These are phyloP conservation scores for Candida freyschussii DNA, from an alignment of 1,139 yeast species.

Conservation along the genomic window DNA sequence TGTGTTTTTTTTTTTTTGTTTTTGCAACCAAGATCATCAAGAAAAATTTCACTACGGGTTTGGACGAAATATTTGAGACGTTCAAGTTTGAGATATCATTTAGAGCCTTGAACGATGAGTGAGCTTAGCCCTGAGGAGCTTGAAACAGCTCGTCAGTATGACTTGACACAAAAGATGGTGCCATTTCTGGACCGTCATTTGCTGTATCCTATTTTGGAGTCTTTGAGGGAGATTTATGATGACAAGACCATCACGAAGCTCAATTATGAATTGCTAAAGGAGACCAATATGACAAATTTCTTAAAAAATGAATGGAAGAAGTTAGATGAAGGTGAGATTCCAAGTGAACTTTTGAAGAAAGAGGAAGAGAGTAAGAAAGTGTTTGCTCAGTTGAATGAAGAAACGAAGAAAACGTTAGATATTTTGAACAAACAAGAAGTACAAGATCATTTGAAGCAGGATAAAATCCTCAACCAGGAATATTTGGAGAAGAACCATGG, in stretches of 20 bases:
- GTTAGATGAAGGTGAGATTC: constrained; percentile 35
- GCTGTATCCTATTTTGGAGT: constrained; percentile 48
- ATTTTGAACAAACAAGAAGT: constrained; percentile 46
- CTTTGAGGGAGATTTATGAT: constrained; percentile 41
- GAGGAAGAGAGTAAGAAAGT: constrained; percentile 37
- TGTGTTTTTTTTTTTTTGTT: too few species aligned
- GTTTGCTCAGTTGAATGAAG: constrained; percentile 36
- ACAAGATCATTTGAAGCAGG: constrained; percentile 45
- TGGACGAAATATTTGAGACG: too few species aligned
- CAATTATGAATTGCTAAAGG: constrained; percentile 48
- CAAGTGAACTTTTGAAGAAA: constrained; percentile 35
- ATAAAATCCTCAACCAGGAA: constrained; percentile 46
- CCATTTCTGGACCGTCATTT: constrained; percentile 57
- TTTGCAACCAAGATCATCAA: background rate
- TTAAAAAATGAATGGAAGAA: constrained; percentile 39
- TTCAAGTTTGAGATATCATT: too few species aligned
- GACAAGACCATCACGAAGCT: constrained; percentile 39
- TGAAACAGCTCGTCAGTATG: constrained; percentile 38
- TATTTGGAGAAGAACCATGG: constrained; percentile 40
- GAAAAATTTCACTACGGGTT: background rate
- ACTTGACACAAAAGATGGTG: constrained; percentile 46
- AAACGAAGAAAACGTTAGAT: constrained; percentile 42
- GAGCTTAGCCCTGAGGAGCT: constrained; percentile 30
- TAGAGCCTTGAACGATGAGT: constrained; percentile 20
- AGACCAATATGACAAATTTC: constrained; percentile 50